Conservation (phyloP, 1,284 basidiomycete species). For the Ceratobasidium papillatum region DNA sequence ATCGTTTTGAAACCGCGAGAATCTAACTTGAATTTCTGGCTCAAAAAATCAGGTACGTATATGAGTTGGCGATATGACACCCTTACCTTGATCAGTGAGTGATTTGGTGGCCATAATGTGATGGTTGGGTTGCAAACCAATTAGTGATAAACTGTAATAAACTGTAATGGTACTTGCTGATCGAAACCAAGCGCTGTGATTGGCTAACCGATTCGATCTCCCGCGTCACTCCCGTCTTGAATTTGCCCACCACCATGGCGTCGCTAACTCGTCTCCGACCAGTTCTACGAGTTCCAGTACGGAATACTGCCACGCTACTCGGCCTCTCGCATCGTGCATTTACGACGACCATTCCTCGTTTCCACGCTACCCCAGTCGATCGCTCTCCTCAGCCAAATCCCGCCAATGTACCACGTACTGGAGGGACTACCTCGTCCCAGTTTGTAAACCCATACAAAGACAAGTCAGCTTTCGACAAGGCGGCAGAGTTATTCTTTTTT, state of each 20-base stretch:
- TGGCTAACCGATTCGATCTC: slow-evolving; percentile 33
- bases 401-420: slow-evolving; percentile 9
- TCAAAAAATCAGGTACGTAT: slow-evolving; percentile 44
- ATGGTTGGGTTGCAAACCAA: not conserved
- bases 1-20: slow-evolving; percentile 79
- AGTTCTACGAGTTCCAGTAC: not conserved
- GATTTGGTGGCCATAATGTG: slow-evolving; percentile 20
- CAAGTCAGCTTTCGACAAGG: slow-evolving; percentile 93
- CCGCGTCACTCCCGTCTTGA: slow-evolving; percentile 33
- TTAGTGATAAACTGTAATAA: slow-evolving; percentile 1
- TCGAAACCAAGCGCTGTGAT: slow-evolving; percentile 40
- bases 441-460: slow-evolving; percentile 71
- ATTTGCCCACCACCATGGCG: slow-evolving; percentile 37
- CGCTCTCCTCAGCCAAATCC: slow-evolving; percentile 24
- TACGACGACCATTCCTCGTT: slow-evolving; percentile 31
- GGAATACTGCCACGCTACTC: slow-evolving; percentile 17
- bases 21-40: slow-evolving; percentile 82
- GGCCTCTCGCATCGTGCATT: slow-evolving; percentile 40
- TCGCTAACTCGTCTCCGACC: slow-evolving; percentile 21
- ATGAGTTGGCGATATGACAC: not conserved
- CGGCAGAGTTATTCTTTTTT: slow-evolving; percentile 96
- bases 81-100: slow-evolving; percentile 72
- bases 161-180: slow-evolving; percentile 2
- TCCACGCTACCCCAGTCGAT: slow-evolving; percentile 40
- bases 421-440: not conserved